Evolutionary conservation across 2,329 filamentous ascomycete genomes (phyloP).

Genomic region (Aspergillus caelatus): DNA sequence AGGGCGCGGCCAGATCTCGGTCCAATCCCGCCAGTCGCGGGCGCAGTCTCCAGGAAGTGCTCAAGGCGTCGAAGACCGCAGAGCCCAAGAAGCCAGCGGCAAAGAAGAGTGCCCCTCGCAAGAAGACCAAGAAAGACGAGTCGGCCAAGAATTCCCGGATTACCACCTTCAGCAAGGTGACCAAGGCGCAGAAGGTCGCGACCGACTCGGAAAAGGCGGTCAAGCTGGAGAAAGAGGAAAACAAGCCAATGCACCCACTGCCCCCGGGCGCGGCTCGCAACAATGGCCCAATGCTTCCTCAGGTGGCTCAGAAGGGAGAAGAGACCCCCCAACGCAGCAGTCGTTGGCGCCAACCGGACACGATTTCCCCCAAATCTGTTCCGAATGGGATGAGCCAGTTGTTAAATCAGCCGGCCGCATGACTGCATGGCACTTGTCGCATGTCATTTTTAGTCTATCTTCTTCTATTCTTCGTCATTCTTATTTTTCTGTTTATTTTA

Average conservation of each 20-base stretch:
- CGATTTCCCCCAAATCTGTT: slow-evolving; percentile 27
- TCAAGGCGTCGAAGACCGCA: slow-evolving; percentile 23
- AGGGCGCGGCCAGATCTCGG: slow-evolving; percentile 15
- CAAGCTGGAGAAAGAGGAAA: slow-evolving; percentile 29
- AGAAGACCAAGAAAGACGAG: slow-evolving; percentile 27
- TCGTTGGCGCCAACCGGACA: slow-evolving; percentile 22
- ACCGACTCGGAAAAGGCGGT: slow-evolving; percentile 24
- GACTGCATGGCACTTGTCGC: slow-evolving; percentile 4
- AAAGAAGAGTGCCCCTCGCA: slow-evolving; percentile 27
- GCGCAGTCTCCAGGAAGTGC: slow-evolving; percentile 28
- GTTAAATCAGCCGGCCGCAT: slow-evolving; percentile 21
- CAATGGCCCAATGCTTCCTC: slow-evolving; percentile 39
- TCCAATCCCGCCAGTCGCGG: slow-evolving; percentile 37
- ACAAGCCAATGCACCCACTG: slow-evolving; percentile 40
- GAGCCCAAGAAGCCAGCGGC: slow-evolving; percentile 22
- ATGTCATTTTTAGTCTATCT: slow-evolving; percentile 8
- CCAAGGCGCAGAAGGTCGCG: slow-evolving; percentile 30
- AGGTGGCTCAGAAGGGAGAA: slow-evolving; percentile 22
- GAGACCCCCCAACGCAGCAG: slow-evolving; percentile 17
- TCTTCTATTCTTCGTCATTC: slow-evolving; percentile 10
- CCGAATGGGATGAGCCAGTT: slow-evolving; percentile 28
- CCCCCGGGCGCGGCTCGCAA: slow-evolving; percentile 38
- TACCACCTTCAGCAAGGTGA: slow-evolving; percentile 36
- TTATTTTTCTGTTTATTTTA: slow-evolving; percentile 12
- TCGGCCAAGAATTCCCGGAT: slow-evolving; percentile 32